phyloP scores from a whole-genome alignment of 164 flowering plant genomes.

The Chimonanthus praecox region DNA sequence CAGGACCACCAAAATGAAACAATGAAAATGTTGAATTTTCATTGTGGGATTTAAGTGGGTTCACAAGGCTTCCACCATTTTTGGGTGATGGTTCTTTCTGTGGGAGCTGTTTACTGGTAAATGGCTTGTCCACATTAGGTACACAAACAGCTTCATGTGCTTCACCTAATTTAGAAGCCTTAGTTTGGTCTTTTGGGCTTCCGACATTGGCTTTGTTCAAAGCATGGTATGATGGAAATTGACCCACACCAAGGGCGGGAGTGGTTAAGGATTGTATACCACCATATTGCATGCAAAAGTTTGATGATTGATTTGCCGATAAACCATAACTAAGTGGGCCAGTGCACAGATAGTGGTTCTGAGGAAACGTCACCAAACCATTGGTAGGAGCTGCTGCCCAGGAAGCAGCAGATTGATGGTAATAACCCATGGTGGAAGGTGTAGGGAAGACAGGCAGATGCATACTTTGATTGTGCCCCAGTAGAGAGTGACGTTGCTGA shows the following conservation, averaged over 20 bases:
- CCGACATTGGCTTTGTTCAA: slow-evolving; percentile 31
- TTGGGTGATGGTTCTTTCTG: slow-evolving; percentile 15
- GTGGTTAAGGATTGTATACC: slow-evolving; percentile 39
- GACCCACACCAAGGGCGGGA: slow-evolving; percentile 42
- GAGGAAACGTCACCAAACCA: slow-evolving; percentile 62
- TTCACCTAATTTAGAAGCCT: slow-evolving; percentile 21
- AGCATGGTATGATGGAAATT: slow-evolving; percentile 52
- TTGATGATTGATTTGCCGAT: slow-evolving; percentile 42
- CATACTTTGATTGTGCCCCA: slow-evolving; percentile 40
- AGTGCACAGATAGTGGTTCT: slow-evolving; percentile 46
- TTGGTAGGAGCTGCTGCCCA: slow-evolving; percentile 65
- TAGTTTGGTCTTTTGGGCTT: slow-evolving; percentile 30
- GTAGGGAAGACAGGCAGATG: slow-evolving; percentile 59
- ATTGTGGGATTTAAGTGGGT: slow-evolving; percentile 22
- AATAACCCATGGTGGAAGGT: slow-evolving; percentile 63
- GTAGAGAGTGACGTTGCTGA: slow-evolving; percentile 25
- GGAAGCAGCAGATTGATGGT: slow-evolving; percentile 62
- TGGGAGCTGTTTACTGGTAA: slow-evolving; percentile 9
- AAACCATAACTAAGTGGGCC: slow-evolving; percentile 57
- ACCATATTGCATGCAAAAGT: slow-evolving; percentile 62
- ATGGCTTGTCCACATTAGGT: slow-evolving; percentile 13
- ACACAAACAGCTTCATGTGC: slow-evolving; percentile 19
- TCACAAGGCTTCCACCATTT: slow-evolving; percentile 21
- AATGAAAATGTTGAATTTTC: slow-evolving; percentile 58
- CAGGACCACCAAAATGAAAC: slow-evolving; percentile 91